Conservation (phyloP, 495 filamentous ascomycete genomes). For the Hyaloscypha finlandica region DNA sequence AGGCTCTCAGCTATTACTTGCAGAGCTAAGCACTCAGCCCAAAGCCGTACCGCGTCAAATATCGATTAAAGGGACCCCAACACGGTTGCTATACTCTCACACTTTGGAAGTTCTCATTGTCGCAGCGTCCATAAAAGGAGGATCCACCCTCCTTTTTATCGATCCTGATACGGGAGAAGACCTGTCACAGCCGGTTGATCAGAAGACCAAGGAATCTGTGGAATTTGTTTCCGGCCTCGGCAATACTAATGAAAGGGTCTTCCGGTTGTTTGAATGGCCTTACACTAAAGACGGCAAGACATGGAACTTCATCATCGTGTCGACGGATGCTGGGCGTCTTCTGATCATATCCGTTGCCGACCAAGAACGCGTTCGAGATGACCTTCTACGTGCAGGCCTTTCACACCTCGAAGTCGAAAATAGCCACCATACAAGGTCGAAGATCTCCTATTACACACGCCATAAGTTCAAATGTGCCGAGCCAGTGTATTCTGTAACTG, state of each 20-base stretch:
- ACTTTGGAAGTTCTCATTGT: constrained; percentile 53
- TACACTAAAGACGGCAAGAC: constrained; percentile 39
- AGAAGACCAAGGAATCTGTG: constrained; percentile 32
- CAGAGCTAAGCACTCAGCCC: constrained; percentile 46
- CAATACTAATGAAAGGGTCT: constrained; percentile 40
- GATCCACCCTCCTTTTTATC: constrained; percentile 46
- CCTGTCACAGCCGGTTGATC: constrained; percentile 42
- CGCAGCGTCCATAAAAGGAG: constrained; percentile 42
- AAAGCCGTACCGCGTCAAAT: constrained; percentile 56
- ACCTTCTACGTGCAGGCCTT: background rate
- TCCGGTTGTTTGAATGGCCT: constrained; percentile 48
- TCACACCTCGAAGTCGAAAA: constrained; percentile 8
- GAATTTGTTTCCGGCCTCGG: constrained; percentile 46
- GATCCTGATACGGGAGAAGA: constrained; percentile 49
- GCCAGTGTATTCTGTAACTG: constrained; percentile 44
- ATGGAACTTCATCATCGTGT: constrained; percentile 49
- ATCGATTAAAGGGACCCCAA: constrained; percentile 49
- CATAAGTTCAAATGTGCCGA: constrained; percentile 42
- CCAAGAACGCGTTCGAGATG: constrained; percentile 16
- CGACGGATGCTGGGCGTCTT: constrained; percentile 43
- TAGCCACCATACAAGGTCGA: background rate
- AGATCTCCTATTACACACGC: constrained; percentile 47
- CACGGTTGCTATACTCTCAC: constrained; percentile 54
- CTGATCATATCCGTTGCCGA: constrained; percentile 44
- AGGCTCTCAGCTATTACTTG: constrained; percentile 49